Base-by-base conservation (phyloP, 345 rosid species). In the Boechera retrofracta region DNA sequence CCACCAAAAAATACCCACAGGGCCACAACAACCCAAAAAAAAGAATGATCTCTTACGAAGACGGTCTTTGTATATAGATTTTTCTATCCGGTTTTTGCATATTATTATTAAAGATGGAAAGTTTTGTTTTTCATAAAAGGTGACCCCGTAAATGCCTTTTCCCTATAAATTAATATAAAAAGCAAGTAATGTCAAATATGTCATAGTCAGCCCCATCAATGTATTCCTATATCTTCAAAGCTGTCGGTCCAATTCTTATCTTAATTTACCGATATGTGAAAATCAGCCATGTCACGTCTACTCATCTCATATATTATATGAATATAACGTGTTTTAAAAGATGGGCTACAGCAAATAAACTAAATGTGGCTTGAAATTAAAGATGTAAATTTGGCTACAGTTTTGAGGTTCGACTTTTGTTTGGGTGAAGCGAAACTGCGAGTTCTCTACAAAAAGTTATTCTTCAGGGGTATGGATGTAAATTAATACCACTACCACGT, bases 241-340 rank as follows among this genome's bases (percentile, higher is more conserved):
- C 60, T 71, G 80, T 77, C 67, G 67, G 81, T 77, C 68, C 81
- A 49, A 13, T 64, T 47, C 80, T 77, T 77, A 77, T 77, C 80
- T 21, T 77, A 35, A 54, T 47, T 41, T 35, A 64, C 26, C 41
- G 6, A n/a, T 16, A 54, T 51, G 44, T 15, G 12, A 44, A 13
- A 28, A 70, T 28, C 4, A 56, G 39, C 67, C 67, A 77, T 72
- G 53, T 45, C 53, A 36, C 5, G 16, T 6, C 67, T 56, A 77
- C 55, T 54, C 44, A 70, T 29, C 44, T 54, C n/a, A 68, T 10
- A 58, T 0, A 13, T 7, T 7, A 31, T 5, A 57, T 32, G 5
- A 35, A 31, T 28, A 0, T 44, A 24, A 3, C 39, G 39, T 15
- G 2, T 29, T 36, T 10, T 0, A 57, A 32, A 8, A n/a, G 16